Evolutionary conservation across 352 stramenopile genomes (phyloP).

Genomic region (Phytophthora ohioensis): DNA sequence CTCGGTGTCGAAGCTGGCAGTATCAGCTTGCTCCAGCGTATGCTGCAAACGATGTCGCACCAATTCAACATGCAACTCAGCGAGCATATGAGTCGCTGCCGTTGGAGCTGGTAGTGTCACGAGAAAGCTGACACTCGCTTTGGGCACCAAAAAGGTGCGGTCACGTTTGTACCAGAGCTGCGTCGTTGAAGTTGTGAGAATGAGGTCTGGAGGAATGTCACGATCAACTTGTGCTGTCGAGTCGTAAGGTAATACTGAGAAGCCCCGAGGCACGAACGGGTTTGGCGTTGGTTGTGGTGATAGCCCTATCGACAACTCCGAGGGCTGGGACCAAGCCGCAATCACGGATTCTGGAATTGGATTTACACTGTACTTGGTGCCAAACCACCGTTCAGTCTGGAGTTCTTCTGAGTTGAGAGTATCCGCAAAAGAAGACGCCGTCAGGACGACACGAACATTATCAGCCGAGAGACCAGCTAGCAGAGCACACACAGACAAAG

Average conservation of each 20-base stretch:
- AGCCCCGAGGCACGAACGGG: conserved; percentile 73
- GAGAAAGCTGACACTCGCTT: conserved; percentile 74
- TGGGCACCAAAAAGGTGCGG: conserved; percentile 67
- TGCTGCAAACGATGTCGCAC: conserved; percentile 78
- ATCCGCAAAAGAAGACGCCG: conserved; percentile 59
- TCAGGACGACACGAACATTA: conserved; percentile 69
- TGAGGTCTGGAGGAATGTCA: conserved; percentile 44
- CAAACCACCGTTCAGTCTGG: conserved; percentile 66
- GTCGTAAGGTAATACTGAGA: conserved; percentile 54
- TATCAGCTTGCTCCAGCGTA: conserved; percentile 67
- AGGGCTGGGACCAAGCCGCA: conserved; percentile 32
- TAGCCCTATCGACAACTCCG: background rate
- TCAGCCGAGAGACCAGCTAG: conserved; percentile 52
- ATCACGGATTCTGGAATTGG: conserved; percentile 40
- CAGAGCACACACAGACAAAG: conserved; percentile 31
- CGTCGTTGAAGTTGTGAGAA: conserved; percentile 45
- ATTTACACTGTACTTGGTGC: conserved; percentile 55
- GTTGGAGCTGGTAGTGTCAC: conserved; percentile 64
- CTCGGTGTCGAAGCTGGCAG: conserved; percentile 64
- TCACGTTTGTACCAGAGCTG: conserved; percentile 87
- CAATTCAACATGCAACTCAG: conserved; percentile 72
- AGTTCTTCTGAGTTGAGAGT: conserved; percentile 15
- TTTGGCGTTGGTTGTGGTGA: conserved; percentile 50
- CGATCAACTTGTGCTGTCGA: background rate
- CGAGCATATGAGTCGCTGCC: conserved; percentile 61